Percentiles rank a stretch among this genome's conserved stretches.
Evolutionary conservation across 163 green algal species (phyloP).

Genomic region (Chlorella variabilis): DNA sequence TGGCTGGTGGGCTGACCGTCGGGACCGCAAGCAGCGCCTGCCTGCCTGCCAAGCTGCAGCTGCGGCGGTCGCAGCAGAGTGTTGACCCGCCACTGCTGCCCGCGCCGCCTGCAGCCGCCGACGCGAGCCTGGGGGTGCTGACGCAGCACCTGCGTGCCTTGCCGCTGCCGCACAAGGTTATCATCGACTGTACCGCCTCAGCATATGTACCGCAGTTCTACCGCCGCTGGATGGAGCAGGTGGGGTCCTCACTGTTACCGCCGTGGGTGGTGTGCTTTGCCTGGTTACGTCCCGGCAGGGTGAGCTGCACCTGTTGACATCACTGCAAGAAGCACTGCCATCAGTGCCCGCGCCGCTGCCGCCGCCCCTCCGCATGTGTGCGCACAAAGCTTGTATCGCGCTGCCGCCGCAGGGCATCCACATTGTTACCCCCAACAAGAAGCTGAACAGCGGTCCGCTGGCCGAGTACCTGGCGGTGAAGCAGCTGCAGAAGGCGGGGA

Average conservation of each 20-base stretch:
- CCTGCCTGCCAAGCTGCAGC: no score
- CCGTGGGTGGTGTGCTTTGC: no score
- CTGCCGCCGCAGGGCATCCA: constrained; percentile 74
- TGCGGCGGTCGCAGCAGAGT: no score
- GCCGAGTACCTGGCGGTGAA: constrained; percentile 61
- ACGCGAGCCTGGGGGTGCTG: constrained; percentile 53
- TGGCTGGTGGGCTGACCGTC: no score
- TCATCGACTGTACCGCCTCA: constrained; percentile 80
- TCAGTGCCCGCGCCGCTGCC: no score
- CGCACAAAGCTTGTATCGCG: no score
- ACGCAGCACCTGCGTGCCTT: constrained; percentile 52
- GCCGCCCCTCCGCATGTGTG: no score
- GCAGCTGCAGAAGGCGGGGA: constrained; percentile 43
- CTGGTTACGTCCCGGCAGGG: no score
- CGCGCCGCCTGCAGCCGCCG: constrained; percentile 30
- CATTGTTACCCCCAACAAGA: constrained; percentile 95
- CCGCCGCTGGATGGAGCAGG: constrained; percentile 41
- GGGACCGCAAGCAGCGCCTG: no score
- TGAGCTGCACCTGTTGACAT: no score
- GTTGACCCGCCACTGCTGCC: neutral
- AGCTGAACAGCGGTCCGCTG: constrained; percentile 59
- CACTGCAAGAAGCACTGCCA: no score
- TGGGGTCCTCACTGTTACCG: no score
- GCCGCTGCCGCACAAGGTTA: constrained; percentile 43
- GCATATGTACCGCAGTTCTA: constrained; percentile 55